Evolutionary conservation across 352 stramenopile species (phyloP), one percentile per base, ranked within the genome.

Genomic region (Elongisporangium anandrum): DNA sequence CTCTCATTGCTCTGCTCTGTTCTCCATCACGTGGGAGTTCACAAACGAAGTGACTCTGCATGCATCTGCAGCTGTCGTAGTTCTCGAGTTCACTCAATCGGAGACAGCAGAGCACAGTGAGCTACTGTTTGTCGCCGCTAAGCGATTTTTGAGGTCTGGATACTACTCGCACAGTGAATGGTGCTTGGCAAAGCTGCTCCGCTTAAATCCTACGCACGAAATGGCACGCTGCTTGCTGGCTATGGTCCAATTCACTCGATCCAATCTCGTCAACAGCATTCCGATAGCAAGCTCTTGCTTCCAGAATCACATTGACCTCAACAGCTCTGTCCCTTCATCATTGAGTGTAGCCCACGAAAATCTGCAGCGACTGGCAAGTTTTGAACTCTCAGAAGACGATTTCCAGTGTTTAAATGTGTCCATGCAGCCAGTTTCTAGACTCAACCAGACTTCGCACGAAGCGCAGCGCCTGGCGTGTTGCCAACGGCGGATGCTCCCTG

Each of bases 111-210:
- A 51, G 21, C 15, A 20, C 0, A 60, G 49, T 7, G 34, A 50
- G 1, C 34, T 52, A 15, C 53, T 45, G 19, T 6, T 64, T 22
- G 12, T 74, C 0, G 58, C 70, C 26, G 67, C 56, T 0, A n/a
- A 56, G 13, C 53, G 51, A 17, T 49, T 79, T 13, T 52, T 56
- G 17, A 60, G 60, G 8, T 41, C 49, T 9, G 69, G 69, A 2
- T 79, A 77, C 41, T 81, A 75, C 50, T 45, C 21, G 5, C 56
- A 69, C 9, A 68, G 67, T 50, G 29, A 19, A 50, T 51, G 56
- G 13, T 53, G 73, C 10, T 49, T 81, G 1, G 13, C 54, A 29
- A 53, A 29, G 60, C n/a, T 65, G 45, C 0, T 63, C 34, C 2
- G 34, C 1, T 45, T 45, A 2, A 45, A 45, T 45, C 34, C 34